These are phyloP conservation scores for Microsporum ferrugineum DNA, from an alignment of 2,329 filamentous ascomycete genomes.

Conservation along the genomic window DNA sequence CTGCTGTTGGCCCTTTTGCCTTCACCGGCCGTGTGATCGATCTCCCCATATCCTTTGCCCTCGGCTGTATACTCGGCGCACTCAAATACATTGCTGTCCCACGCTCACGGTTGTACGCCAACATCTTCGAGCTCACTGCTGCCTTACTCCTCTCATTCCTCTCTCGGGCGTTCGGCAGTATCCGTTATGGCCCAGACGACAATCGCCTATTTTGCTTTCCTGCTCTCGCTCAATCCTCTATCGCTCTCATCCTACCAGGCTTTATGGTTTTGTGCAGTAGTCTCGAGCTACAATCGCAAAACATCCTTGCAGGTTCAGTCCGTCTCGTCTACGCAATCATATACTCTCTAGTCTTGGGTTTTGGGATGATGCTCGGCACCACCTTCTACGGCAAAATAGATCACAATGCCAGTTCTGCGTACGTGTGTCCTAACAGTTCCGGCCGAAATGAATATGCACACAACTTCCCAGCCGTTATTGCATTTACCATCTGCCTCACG, in stretches of 20 bases:
- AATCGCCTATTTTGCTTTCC: slow-evolving; percentile 56
- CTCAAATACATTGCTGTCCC: slow-evolving; percentile 66
- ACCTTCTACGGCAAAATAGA: slow-evolving; percentile 54
- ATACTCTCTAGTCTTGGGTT: slow-evolving; percentile 60
- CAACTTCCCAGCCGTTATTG: slow-evolving; percentile 60
- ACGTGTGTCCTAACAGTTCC: slow-evolving; percentile 40
- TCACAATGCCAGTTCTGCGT: slow-evolving; percentile 39
- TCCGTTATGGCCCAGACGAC: slow-evolving; percentile 32
- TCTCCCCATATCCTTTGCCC: slow-evolving; percentile 61
- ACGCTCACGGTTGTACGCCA: slow-evolving; percentile 54
- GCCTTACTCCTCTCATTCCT: slow-evolving; percentile 57
- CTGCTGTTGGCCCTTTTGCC: slow-evolving; percentile 65
- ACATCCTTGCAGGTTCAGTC: slow-evolving; percentile 58
- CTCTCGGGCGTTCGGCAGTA: slow-evolving; percentile 57
- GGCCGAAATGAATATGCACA: slow-evolving; percentile 33
- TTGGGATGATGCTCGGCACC: slow-evolving; percentile 58
- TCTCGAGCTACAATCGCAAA: slow-evolving; percentile 57
- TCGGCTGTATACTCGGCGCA: slow-evolving; percentile 62
- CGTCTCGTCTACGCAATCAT: slow-evolving; percentile 65
- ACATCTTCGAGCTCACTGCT: slow-evolving; percentile 54
- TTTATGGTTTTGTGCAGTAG: slow-evolving; percentile 51
- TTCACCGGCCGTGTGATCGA: slow-evolving; percentile 69
- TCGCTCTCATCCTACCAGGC: slow-evolving; percentile 62
- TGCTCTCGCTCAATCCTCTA: slow-evolving; percentile 59
- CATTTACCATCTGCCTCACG: slow-evolving; percentile 62